Percentiles rank a stretch among this genome's conserved stretches.
Conservation (phyloP, 768 basidiomycete genomes). For the Mycena indigotica region DNA sequence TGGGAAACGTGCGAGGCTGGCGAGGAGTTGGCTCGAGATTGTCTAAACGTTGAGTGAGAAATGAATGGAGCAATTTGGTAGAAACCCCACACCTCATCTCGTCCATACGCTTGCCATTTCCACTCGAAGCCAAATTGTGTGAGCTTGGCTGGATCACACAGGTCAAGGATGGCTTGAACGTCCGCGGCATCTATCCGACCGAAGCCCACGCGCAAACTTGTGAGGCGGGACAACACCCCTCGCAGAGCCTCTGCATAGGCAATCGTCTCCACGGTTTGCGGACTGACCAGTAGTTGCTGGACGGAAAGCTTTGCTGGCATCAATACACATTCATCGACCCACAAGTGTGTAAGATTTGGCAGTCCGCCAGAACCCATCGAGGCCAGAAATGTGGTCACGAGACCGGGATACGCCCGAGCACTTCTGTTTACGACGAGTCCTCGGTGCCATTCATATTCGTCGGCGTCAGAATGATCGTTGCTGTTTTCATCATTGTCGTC, state of each 20-base stretch:
- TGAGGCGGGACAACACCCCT: constrained; percentile 10
- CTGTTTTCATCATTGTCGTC: too few species aligned
- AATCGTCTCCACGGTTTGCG: constrained; percentile 5
- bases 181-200: constrained; percentile 12
- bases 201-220: constrained; percentile 20
- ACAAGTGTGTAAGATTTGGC: constrained; percentile 16
- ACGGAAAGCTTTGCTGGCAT: background rate
- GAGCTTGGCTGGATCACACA: constrained; percentile 15
- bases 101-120: constrained; percentile 15
- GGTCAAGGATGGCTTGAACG: constrained; percentile 8
- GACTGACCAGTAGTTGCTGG: background rate
- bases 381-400: constrained; percentile 19
- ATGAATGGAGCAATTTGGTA: background rate
- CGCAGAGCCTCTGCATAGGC: too few species aligned
- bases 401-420: constrained; percentile 15
- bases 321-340: constrained; percentile 19
- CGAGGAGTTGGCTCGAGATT: background rate
- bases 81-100: constrained; percentile 8
- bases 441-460: too few species aligned
- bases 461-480: too few species aligned
- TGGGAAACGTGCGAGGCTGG: background rate
- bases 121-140: constrained; percentile 23
- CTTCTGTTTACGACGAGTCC: too few species aligned
- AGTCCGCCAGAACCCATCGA: too few species aligned
- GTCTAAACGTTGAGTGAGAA: background rate